These are phyloP conservation scores for Colletotrichum lupini DNA, from an alignment of 2,329 filamentous ascomycete genomes.

Conservation along the genomic window DNA sequence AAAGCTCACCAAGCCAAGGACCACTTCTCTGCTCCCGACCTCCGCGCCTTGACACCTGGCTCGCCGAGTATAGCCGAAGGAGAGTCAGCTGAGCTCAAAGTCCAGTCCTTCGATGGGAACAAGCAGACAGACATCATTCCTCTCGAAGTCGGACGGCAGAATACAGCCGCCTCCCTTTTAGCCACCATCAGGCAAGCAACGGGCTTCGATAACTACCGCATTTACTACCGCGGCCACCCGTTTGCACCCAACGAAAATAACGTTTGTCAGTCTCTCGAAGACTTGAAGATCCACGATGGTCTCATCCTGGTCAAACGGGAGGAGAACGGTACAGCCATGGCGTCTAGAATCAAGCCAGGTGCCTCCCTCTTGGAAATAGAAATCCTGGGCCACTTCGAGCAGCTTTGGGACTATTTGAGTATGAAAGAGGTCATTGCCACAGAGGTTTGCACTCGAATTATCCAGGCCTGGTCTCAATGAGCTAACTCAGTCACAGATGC, in stretches of 20 bases:
- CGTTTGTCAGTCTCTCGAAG: slow-evolving; percentile 71
- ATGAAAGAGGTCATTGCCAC: slow-evolving; percentile 76
- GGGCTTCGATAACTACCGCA: slow-evolving; percentile 79
- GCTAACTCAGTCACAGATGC: slow-evolving; percentile 62
- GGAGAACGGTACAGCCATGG: slow-evolving; percentile 55
- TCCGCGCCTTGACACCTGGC: slow-evolving; percentile 63
- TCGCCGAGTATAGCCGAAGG: slow-evolving; percentile 67
- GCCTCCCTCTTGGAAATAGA: slow-evolving; percentile 78
- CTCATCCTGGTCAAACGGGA: slow-evolving; percentile 74
- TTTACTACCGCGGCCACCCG: slow-evolving; percentile 77
- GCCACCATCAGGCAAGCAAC: slow-evolving; percentile 75
- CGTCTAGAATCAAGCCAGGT: slow-evolving; percentile 59
- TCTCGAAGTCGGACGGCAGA: slow-evolving; percentile 74
- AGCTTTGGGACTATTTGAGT: slow-evolving; percentile 84
- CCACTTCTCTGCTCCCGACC: slow-evolving; percentile 68
- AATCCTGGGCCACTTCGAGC: slow-evolving; percentile 83
- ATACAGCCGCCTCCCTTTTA: slow-evolving; percentile 77
- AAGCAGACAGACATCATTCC: slow-evolving; percentile 69
- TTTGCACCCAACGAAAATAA: slow-evolving; percentile 70
- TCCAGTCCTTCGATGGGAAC: slow-evolving; percentile 77
- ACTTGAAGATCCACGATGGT: slow-evolving; percentile 74
- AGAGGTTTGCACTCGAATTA: slow-evolving; percentile 61
- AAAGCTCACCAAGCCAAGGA: slow-evolving; percentile 71
- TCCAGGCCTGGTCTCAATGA: neutral
- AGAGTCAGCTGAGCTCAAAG: slow-evolving; percentile 74